phyloP scores from a whole-genome alignment of 257 asterid genomes.

The Capsicum baccatum region DNA sequence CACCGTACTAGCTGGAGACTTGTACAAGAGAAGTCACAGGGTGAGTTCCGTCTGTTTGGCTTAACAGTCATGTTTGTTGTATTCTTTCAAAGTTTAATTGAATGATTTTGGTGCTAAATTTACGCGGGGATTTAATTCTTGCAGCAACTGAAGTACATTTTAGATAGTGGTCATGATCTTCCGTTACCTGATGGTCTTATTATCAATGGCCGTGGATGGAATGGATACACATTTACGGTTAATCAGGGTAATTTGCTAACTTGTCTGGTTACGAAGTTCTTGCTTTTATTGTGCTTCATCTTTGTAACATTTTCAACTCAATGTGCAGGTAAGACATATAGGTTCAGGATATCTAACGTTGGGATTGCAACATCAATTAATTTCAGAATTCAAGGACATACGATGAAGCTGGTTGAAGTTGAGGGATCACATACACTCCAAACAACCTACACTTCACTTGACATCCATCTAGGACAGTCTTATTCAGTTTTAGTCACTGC shows the following conservation, averaged over 20 bases:
- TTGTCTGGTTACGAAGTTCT: neutral
- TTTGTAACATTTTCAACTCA: neutral
- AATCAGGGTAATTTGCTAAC: conserved; percentile 58
- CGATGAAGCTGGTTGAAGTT: conserved; percentile 84
- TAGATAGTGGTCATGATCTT: conserved; percentile 81
- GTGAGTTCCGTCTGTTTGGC: conserved; percentile 47
- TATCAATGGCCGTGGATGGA: conserved; percentile 94
- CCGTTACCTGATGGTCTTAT: conserved; percentile 93
- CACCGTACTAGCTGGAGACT: conserved; percentile 83
- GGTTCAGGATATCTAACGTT: conserved; percentile 90
- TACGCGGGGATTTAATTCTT: conserved; percentile 25
- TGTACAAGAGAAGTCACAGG: conserved; percentile 81
- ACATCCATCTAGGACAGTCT: conserved; percentile 88
- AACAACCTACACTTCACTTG: conserved; percentile 69
- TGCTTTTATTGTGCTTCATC: neutral
- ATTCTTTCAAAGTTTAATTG: neutral
- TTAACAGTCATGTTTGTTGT: neutral
- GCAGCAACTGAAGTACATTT: conserved; percentile 76
- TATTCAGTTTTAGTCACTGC: conserved; percentile 88
- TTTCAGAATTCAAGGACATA: conserved; percentile 88
- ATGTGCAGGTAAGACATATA: conserved; percentile 79
- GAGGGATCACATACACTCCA: conserved; percentile 98
- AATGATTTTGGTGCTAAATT: neutral
- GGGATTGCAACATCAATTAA: conserved; percentile 78
- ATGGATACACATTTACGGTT: conserved; percentile 83